Base-by-base conservation (phyloP, 2,329 filamentous ascomycete species). In the Trichoderma citrinoviride region DNA sequence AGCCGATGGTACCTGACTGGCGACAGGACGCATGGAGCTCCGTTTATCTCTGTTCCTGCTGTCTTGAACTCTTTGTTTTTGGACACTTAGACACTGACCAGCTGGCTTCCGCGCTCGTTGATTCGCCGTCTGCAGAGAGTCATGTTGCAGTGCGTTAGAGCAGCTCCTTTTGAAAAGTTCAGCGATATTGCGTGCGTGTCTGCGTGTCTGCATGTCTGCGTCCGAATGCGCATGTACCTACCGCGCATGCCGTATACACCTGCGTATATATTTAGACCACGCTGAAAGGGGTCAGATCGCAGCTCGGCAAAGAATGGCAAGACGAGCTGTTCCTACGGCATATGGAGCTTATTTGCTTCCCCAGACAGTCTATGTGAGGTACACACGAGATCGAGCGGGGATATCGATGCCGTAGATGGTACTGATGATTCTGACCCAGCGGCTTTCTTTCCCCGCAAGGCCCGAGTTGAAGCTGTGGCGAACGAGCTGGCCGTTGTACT, bases 201-300 rank as follows among this genome's bases (percentile, higher is more conserved):
- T 44, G 49, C 49, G 49, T 53, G 19, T 62, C 40, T 62, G 58
- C 58, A 62, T n/a, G 58, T 12, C 49, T 53, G 58, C 58, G 58
- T 62, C 58, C 58, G 58, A 40, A 46, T 37, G 47, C 41, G 44
- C 44, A 29, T 61, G 46, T 29, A 29, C 23, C 43, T 47, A 29
- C 25, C 27, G 43, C 19, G 43, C 43, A 58, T 40, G 37, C 52
- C 33, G 52, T 41, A 29, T 29, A 41, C 44, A 41, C 15, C n/a
- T 61, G 46, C 46, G 44, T 52, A 43, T 21, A 40, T 41, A 50
- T 53, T 25, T 62, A 27, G 58, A 44, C 58, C 49, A 8, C 40
- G 40, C 37, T 14, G 19, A 25, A 37, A 23, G 4, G 37, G 43
- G 23, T 25, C 44, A 7, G 58, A 15, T 29, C 46, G 27, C 58